These are phyloP conservation scores for Camillea tinctor DNA, from an alignment of 2,329 filamentous ascomycete genomes.

Conservation along the genomic window DNA sequence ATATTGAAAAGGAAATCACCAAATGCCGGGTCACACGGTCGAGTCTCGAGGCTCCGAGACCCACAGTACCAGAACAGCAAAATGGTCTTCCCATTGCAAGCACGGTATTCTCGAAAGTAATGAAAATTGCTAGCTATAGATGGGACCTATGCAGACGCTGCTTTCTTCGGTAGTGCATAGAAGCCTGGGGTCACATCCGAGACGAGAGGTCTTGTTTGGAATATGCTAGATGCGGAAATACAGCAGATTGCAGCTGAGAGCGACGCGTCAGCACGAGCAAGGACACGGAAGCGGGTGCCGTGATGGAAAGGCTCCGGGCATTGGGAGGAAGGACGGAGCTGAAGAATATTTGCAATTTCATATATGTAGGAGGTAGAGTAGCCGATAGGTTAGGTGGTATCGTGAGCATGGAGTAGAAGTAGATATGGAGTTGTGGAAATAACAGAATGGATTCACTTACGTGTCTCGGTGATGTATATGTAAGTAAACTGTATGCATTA, in stretches of 20 bases:
- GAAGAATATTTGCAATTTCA: no score
- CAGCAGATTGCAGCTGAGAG: background rate
- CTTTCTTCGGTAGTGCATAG: constrained; percentile 25
- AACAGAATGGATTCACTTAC: background rate
- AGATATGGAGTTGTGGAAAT: no score
- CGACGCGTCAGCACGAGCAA: background rate
- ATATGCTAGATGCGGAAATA: constrained; percentile 1
- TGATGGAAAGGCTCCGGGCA: background rate
- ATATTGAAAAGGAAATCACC: constrained; percentile 26
- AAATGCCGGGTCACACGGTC: constrained; percentile 22
- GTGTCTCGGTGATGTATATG: background rate
- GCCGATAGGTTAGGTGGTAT: background rate
- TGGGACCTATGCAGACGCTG: constrained; percentile 25
- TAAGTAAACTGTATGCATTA: background rate
- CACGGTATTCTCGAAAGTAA: constrained; percentile 23
- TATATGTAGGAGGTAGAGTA: background rate
- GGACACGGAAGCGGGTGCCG: background rate
- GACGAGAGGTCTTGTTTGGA: constrained; percentile 4
- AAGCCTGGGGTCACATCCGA: constrained; percentile 11
- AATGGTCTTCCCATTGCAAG: constrained; percentile 29
- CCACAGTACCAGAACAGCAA: constrained; percentile 22
- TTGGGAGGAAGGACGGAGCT: background rate
- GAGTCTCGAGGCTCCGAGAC: constrained; percentile 25
- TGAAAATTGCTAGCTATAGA: constrained; percentile 28
- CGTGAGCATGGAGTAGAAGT: background rate